phyloP scores from a whole-genome alignment of 163 green algal genomes.

The Volvox carteri region DNA sequence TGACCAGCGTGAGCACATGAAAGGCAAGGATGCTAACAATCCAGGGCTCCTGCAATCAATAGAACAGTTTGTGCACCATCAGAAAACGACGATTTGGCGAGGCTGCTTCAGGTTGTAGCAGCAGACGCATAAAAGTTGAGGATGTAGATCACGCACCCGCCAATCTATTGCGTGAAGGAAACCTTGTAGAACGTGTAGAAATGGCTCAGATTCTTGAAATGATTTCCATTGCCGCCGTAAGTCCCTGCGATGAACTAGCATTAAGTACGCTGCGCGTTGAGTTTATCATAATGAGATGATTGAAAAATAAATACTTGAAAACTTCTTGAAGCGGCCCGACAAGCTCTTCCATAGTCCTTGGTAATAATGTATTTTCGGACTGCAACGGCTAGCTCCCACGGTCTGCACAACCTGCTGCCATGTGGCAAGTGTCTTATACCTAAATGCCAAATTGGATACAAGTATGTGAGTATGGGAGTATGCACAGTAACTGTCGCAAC shows the following conservation, averaged over 20 bases:
- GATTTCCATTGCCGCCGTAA: slow-evolving; percentile 45
- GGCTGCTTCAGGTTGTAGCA: background rate
- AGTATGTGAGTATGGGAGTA: background rate
- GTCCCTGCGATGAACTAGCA: slow-evolving; percentile 50
- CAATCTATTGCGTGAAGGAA: slow-evolving; percentile 61
- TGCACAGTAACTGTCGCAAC: background rate
- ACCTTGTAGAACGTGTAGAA: slow-evolving; percentile 52
- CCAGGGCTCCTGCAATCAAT: slow-evolving; percentile 72
- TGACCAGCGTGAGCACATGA: slow-evolving; percentile 63
- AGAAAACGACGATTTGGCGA: background rate
- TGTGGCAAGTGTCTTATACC: no score
- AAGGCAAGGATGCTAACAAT: slow-evolving; percentile 65
- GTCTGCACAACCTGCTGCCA: no score
- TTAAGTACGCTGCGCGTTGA: no score
- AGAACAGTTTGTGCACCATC: background rate
- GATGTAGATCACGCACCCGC: slow-evolving; percentile 34
- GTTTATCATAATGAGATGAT: background rate
- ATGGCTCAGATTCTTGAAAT: slow-evolving; percentile 52
- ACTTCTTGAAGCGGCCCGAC: slow-evolving; percentile 53
- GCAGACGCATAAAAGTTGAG: background rate
- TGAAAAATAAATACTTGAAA: slow-evolving; percentile 29
- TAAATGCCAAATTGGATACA: background rate
- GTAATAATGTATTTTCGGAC: no score
- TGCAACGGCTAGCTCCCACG: no score
- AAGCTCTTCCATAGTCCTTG: slow-evolving; percentile 59